phyloP scores from a whole-genome alignment of 192 early-diverging fungal genomes.

The Phycomyces nitens region DNA sequence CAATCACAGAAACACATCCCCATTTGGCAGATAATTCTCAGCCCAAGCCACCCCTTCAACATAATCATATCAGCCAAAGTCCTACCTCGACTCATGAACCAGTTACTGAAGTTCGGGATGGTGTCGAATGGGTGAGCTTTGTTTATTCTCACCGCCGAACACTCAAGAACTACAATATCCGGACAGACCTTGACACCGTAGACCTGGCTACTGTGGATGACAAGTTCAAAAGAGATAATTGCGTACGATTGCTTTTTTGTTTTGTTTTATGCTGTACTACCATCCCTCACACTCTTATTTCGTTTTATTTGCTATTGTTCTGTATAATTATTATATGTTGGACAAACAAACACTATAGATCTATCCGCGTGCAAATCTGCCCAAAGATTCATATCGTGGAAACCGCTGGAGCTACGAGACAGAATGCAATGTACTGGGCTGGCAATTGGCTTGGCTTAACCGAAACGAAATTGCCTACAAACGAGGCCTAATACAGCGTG shows the following conservation, averaged over 20 bases:
- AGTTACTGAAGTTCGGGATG: constrained; percentile 23
- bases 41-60: constrained; percentile 12
- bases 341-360: constrained; percentile 15
- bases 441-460: constrained; percentile 81
- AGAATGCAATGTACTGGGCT: constrained; percentile 78
- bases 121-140: constrained; percentile 35
- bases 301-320: not conserved
- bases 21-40: not conserved
- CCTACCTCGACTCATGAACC: constrained; percentile 21
- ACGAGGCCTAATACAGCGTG: constrained; percentile 81
- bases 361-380: constrained; percentile 76
- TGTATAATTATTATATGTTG: no score
- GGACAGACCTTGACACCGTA: constrained; percentile 30
- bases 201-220: constrained; percentile 22
- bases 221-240: constrained; percentile 33
- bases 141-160: constrained; percentile 29
- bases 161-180: constrained; percentile 27
- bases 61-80: not conserved
- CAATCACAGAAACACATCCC: not conserved
- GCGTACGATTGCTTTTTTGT: constrained; percentile 21
- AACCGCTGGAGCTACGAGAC: constrained; percentile 84
- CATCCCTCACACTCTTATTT: not conserved
- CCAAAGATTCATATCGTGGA: constrained; percentile 63
- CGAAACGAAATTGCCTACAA: constrained; percentile 57
- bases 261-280: not conserved